Base-by-base conservation (phyloP, 2,329 filamentous ascomycete genomes). In the Didymella segeticola region DNA sequence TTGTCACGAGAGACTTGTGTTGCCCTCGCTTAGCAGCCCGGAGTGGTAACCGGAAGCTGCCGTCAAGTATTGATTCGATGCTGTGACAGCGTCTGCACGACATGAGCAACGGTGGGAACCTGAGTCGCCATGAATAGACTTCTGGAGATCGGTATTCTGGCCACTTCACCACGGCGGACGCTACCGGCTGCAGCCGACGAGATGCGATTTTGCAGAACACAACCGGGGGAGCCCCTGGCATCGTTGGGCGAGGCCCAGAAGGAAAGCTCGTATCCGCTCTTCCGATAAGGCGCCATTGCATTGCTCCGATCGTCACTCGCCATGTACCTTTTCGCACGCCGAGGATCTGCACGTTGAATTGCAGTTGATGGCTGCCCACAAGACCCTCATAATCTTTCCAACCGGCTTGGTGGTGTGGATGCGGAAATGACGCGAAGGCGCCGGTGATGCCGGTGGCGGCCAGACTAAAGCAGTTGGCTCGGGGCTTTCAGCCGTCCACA, bases 131-230 rank as follows among this genome's bases (percentile, higher is more conserved):
- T 43, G 48, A 48, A 56, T 46, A 48, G 34, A 45, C 30, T 17
- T 41, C 30, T 43, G 47, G 37, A 43, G 59, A 66, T 65, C 65
- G 58, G 58, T 62, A 34, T 33, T 45, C 50, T 62, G 63, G 61
- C 62, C 64, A 61, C 64, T 60, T 60, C 62, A 60, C 58, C 58
- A 54, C 57, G 54, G 54, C 57, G 61, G 62, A 43, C 66, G 60
- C 56, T 60, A 33, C 45, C 45, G 45, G 41, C 58, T 63, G 43
- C 56, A 60, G 53, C 64, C 64, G 64, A 63, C 57, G 56, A 51
- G 45, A 43, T 43, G 43, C 43, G 31, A 47, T 37, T 43, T 37
- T 8, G 26, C n/a, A 27, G 9, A 15, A 43, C 20, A 7, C 15
- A 36, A 10, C 41, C 27, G 34, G 38, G 47, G 33, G 36, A 31